Conservation (phyloP, 371 early-diverging fungal genomes). For the Mortierella sp. region DNA sequence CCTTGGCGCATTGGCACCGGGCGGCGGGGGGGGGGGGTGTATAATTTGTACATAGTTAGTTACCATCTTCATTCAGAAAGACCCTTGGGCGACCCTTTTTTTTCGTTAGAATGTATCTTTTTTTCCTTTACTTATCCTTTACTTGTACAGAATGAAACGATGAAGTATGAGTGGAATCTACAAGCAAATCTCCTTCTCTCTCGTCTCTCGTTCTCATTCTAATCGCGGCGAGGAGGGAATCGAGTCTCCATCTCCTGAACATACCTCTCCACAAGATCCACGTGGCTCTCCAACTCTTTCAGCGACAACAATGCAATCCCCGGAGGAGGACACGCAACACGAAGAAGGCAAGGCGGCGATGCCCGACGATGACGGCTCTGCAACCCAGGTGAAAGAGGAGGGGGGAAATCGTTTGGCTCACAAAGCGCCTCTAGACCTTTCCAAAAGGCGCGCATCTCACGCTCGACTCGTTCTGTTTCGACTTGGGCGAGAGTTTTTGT, state of each 20-base stretch:
- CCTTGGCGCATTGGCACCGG: neutral
- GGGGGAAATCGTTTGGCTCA: neutral
- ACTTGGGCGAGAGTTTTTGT: slow-evolving; percentile 20
- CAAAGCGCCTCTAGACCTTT: slow-evolving; percentile 25
- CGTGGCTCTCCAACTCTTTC: slow-evolving; percentile 10
- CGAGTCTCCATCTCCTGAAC: neutral
- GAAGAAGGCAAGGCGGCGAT: too few relatives aligned
- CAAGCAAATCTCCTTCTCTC: too few relatives aligned
- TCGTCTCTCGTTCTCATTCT: neutral
- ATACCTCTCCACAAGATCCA: slow-evolving; percentile 25
- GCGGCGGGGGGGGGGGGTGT: neutral
- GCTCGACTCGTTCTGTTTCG: slow-evolving; percentile 14
- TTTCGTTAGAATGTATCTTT: neutral
- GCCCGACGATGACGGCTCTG: neutral
- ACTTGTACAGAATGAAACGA: neutral
- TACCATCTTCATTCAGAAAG: too few relatives aligned
- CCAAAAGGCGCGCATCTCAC: slow-evolving; percentile 17
- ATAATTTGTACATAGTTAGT: slow-evolving; percentile 1
- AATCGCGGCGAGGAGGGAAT: neutral
- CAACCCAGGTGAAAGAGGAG: too few relatives aligned
- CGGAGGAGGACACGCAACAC: neutral
- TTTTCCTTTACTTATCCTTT: neutral
- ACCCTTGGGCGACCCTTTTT: neutral
- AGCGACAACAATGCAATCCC: slow-evolving; percentile 21
- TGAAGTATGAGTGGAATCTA: neutral